These are phyloP conservation scores for Teunomyces gatunensis DNA, from an alignment of 805 yeast genomes.

Conservation along the genomic window DNA sequence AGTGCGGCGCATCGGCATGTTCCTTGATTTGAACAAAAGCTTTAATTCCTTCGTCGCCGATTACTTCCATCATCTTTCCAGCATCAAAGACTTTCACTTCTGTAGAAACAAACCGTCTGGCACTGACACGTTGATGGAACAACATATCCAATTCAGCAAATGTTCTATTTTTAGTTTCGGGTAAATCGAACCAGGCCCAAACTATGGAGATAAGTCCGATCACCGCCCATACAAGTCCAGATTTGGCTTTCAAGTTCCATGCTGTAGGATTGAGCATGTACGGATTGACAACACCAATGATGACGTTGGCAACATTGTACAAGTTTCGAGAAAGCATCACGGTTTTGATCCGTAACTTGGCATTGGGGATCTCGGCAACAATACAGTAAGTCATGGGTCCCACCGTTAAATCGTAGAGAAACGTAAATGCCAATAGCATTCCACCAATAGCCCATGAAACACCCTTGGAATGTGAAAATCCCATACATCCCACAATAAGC, in stretches of 20 bases:
- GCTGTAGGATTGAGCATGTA: constrained; percentile 44
- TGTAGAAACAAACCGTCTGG: constrained; percentile 43
- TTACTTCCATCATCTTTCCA: constrained; percentile 32
- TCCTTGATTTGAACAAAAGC: constrained; percentile 19
- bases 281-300: constrained; percentile 32
- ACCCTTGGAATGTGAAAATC: constrained; percentile 19
- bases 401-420: constrained; percentile 42
- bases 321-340: constrained; percentile 38
- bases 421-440: constrained; percentile 44
- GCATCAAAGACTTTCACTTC: constrained; percentile 40
- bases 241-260: constrained; percentile 47
- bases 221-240: constrained; percentile 45
- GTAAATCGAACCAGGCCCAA: constrained; percentile 52
- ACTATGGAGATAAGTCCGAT: constrained; percentile 23
- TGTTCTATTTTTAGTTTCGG: constrained; percentile 58
- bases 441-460: constrained; percentile 48
- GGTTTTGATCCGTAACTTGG: constrained; percentile 35
- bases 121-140: constrained; percentile 38
- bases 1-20: background rate
- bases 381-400: constrained; percentile 41
- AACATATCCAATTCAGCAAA: constrained; percentile 59
- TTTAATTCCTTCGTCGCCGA: constrained; percentile 34
- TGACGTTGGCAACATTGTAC: constrained; percentile 34
- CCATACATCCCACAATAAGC: constrained; percentile 43
- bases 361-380: constrained; percentile 37